Evolutionary conservation across 306 rosid genomes (phyloP).

Genomic region (Malus asiatica): DNA sequence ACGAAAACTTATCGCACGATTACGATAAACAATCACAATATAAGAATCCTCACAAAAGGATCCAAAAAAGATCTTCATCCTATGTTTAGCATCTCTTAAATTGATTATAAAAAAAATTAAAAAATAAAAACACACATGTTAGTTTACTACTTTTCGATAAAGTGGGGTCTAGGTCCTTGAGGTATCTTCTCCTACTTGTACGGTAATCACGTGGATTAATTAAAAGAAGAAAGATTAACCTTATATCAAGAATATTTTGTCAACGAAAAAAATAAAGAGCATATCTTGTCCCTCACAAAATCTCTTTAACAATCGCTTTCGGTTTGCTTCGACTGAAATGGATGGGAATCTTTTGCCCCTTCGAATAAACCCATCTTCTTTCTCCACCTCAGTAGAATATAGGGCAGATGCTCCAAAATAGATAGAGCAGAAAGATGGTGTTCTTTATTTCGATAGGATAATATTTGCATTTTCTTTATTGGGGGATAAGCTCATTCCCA

Average conservation of each 20-base stretch:
- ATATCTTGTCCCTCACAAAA: background rate
- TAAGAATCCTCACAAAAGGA: too few species aligned
- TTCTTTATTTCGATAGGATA: too few species aligned
- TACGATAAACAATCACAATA: too few species aligned
- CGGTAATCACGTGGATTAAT: background rate
- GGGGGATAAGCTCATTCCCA: too few species aligned
- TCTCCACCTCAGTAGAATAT: background rate
- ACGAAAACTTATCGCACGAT: too few species aligned
- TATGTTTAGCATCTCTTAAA: background rate
- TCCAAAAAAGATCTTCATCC: too few species aligned
- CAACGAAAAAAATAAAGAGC: background rate
- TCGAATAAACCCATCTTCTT: background rate
- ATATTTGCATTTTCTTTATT: too few species aligned
- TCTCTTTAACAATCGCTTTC: background rate
- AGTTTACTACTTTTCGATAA: background rate
- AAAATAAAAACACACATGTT: background rate
- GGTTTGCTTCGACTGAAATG: background rate
- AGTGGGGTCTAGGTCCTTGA: background rate
- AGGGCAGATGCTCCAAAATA: too few species aligned
- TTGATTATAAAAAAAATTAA: too few species aligned
- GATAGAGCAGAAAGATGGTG: too few species aligned
- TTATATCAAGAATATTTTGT: background rate
- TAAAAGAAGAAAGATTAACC: background rate
- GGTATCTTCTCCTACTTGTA: background rate
- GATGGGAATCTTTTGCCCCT: background rate